Evolutionary conservation across 2,329 filamentous ascomycete species (phyloP).

Genomic region (Aspergillus sp.): DNA sequence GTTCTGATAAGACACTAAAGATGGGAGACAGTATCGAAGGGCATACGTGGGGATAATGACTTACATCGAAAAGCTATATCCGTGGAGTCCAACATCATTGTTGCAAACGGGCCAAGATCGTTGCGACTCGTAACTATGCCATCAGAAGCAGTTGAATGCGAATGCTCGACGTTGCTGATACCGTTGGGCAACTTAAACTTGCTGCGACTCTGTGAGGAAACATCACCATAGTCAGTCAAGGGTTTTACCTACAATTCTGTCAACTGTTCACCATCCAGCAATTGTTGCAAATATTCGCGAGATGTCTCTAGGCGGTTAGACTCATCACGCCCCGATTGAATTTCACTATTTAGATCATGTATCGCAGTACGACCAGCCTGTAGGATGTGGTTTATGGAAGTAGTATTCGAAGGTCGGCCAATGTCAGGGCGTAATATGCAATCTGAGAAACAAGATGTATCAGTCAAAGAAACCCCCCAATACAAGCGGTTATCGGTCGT

Average conservation of each 20-base stretch:
- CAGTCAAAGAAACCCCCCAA: no score
- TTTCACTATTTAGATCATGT: constrained; percentile 68
- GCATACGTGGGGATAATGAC: constrained; percentile 5
- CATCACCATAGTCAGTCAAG: neutral
- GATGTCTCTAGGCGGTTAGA: constrained; percentile 67
- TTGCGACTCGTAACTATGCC: constrained; percentile 18
- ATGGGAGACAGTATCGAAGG: no score
- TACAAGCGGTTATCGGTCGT: no score
- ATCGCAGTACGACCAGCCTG: constrained; percentile 50
- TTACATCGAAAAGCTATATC: constrained; percentile 42
- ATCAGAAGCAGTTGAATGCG: constrained; percentile 12
- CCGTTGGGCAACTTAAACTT: constrained; percentile 38
- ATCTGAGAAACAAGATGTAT: constrained; percentile 23
- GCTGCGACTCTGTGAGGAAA: constrained; percentile 22
- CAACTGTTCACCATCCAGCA: constrained; percentile 65
- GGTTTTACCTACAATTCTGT: constrained; percentile 36
- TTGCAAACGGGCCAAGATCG: constrained; percentile 49
- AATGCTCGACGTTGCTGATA: constrained; percentile 14
- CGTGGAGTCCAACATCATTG: constrained; percentile 48
- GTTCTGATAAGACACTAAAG: no score
- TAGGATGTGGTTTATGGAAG: constrained; percentile 45
- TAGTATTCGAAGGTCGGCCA: constrained; percentile 35
- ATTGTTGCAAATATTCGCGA: constrained; percentile 67
- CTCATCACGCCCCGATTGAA: constrained; percentile 49
- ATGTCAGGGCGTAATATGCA: constrained; percentile 39